Percentiles rank a stretch among this genome's conserved stretches.
Conservation (phyloP, 2,329 filamentous ascomycete species). For the Coleophoma eucalyptorum region DNA sequence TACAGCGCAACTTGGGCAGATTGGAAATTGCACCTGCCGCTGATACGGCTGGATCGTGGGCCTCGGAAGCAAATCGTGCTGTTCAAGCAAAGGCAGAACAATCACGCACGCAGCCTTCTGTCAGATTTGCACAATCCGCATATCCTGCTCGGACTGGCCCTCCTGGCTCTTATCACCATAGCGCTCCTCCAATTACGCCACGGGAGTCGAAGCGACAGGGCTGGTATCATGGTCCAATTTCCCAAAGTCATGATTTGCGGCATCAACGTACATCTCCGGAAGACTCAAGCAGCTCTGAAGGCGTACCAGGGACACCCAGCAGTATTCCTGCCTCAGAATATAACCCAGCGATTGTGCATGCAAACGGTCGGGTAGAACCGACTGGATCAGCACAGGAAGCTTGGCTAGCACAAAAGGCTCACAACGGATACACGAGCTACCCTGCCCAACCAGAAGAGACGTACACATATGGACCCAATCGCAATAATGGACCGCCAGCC, state of each 20-base stretch:
- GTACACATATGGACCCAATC: constrained; percentile 20
- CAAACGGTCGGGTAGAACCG: constrained; percentile 42
- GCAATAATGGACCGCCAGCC: constrained; percentile 28
- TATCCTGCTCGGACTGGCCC: constrained; percentile 29
- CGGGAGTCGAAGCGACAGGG: constrained; percentile 63
- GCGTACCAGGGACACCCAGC: constrained; percentile 46
- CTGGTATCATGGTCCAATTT: constrained; percentile 64
- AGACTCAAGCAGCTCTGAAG: constrained; percentile 50
- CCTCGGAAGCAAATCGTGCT: constrained; percentile 50
- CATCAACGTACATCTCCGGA: constrained; percentile 48
- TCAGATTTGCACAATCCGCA: constrained; percentile 51
- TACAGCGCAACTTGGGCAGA: constrained; percentile 63
- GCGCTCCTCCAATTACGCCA: constrained; percentile 52
- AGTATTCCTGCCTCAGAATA: constrained; percentile 41
- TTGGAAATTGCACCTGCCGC: constrained; percentile 59
- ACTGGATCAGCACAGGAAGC: constrained; percentile 25
- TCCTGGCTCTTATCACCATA: constrained; percentile 39
- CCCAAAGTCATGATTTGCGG: constrained; percentile 19
- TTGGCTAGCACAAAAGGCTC: constrained; percentile 14
- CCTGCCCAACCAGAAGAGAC: constrained; percentile 10
- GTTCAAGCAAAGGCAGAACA: constrained; percentile 52
- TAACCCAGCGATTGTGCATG: constrained; percentile 47
- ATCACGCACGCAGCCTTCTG: constrained; percentile 40
- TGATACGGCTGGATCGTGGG: constrained; percentile 52
- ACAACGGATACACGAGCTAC: constrained; percentile 25